These are phyloP conservation scores for Blastobotrys illinoisensis DNA, from an alignment of 1,139 yeast species.

Conservation along the genomic window DNA sequence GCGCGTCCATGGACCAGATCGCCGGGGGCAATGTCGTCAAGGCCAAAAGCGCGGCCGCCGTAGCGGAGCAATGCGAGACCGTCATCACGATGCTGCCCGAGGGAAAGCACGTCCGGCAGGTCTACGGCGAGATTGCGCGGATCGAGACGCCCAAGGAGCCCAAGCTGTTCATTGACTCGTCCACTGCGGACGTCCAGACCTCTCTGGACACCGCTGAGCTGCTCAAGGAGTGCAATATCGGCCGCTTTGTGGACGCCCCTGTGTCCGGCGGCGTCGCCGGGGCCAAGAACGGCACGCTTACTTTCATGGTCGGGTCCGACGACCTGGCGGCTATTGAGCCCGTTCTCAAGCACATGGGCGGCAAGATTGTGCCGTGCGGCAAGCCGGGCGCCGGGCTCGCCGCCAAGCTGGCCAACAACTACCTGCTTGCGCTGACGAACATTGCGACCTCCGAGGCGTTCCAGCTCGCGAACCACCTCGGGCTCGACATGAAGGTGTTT, in stretches of 20 bases:
- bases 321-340: slow-evolving; percentile 16
- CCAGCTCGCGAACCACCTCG: slow-evolving; percentile 51
- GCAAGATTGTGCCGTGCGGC: slow-evolving; percentile 51
- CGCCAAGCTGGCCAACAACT: slow-evolving; percentile 56
- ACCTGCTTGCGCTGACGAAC: slow-evolving; percentile 52
- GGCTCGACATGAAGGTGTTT: slow-evolving; percentile 45
- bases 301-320: slow-evolving; percentile 49
- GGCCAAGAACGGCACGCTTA: slow-evolving; percentile 50
- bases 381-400: slow-evolving; percentile 53
- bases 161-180: slow-evolving; percentile 42
- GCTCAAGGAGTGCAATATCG: slow-evolving; percentile 22
- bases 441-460: slow-evolving; percentile 58
- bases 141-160: not conserved
- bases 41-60: slow-evolving; percentile 35
- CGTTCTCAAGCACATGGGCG: slow-evolving; percentile 47
- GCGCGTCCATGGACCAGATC: slow-evolving; percentile 29
- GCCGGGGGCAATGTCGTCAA: slow-evolving; percentile 17
- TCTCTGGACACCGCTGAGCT: slow-evolving; percentile 36
- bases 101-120: slow-evolving; percentile 47
- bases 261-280: slow-evolving; percentile 61
- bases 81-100: slow-evolving; percentile 57
- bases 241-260: slow-evolving; percentile 50
- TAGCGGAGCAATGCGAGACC: slow-evolving; percentile 34
- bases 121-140: slow-evolving; percentile 39
- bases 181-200: slow-evolving; percentile 52